Base-by-base conservation (phyloP, 1,284 basidiomycete genomes). In the Rhodotorula sp. region DNA sequence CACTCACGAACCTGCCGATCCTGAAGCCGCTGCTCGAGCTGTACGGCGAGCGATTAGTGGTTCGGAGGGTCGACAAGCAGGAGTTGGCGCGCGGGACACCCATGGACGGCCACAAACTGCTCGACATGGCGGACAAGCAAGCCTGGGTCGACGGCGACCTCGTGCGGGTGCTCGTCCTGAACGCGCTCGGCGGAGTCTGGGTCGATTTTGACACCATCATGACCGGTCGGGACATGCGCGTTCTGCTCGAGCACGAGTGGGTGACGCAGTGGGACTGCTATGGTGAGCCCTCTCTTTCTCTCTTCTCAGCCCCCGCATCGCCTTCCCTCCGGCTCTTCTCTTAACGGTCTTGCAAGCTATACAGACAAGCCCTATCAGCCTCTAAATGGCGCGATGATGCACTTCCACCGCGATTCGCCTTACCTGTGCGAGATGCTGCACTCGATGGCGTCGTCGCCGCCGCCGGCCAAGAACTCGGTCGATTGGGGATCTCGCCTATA, bases 131-230 rank as follows among this genome's bases (percentile, higher is more conserved):
- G 63, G 93, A 97, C 80, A 81, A 84, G 77, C 88, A 88, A 78
- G 93, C 91, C 14, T 95, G 93, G 93, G 84, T 95, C n/a, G 93
- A 95, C 78, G 93, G 93, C 0, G 94, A 95, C 80, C 84, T 95
- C 54, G 85, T 95, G 43, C 84, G 94, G 61, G 80, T 97, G 68
- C 83, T 97, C 54, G 86, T 93, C 55, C 82, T 95, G n/a, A 95
- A 92, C 91, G 87, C 87, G 73, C 88, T 87, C 78, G 93, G 93
- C 8, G 94, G 94, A 3, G 86, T 93, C 48, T 97, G 94, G 94
- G 85, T 95, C 71, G 93, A 97, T 80, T 95, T 97, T 92, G 94
- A 97, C 81, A 90, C 90, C 76, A 84, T 97, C 68, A 81, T 95
- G 72, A 93, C 92, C 57, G 73, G 75, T 2, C 83, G 93, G 64